phyloP scores from a whole-genome alignment of 352 stramenopile genomes.

The Globisporangium cylindrosporum region DNA sequence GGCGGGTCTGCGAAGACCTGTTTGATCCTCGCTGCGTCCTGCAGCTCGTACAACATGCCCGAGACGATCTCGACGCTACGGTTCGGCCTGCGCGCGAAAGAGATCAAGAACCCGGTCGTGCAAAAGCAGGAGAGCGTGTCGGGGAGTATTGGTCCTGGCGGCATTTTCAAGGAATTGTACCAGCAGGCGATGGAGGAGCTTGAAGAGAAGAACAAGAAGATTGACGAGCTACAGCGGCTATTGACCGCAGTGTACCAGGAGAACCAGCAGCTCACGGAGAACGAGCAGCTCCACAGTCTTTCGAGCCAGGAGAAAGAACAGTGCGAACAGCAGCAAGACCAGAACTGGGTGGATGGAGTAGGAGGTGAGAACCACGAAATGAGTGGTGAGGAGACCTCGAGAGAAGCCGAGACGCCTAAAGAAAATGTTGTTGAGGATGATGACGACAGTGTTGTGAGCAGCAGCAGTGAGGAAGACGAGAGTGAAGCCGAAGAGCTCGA shows the following conservation, averaged over 20 bases:
- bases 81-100: constrained; percentile 70
- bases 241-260: constrained; percentile 41
- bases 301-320: neutral
- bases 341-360: neutral
- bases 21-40: constrained; percentile 93
- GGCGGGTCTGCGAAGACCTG: constrained; percentile 93
- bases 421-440: neutral
- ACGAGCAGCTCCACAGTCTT: constrained; percentile 5
- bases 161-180: constrained; percentile 71
- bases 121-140: constrained; percentile 33
- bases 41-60: constrained; percentile 74
- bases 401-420: neutral
- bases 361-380: neutral
- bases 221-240: constrained; percentile 57
- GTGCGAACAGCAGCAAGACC: constrained; percentile 16
- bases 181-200: constrained; percentile 65
- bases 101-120: constrained; percentile 77
- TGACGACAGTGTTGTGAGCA: neutral
- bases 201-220: constrained; percentile 65
- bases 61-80: constrained; percentile 79
- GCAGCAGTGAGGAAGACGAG: constrained; percentile 11
- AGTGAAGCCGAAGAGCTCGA: constrained; percentile 20
- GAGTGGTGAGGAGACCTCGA: neutral
- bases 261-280: constrained; percentile 13
- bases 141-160: constrained; percentile 18